Evolutionary conservation across 768 basidiomycete genomes (phyloP), one percentile per base, ranked within the genome.

Genomic region (Mycena metata): DNA sequence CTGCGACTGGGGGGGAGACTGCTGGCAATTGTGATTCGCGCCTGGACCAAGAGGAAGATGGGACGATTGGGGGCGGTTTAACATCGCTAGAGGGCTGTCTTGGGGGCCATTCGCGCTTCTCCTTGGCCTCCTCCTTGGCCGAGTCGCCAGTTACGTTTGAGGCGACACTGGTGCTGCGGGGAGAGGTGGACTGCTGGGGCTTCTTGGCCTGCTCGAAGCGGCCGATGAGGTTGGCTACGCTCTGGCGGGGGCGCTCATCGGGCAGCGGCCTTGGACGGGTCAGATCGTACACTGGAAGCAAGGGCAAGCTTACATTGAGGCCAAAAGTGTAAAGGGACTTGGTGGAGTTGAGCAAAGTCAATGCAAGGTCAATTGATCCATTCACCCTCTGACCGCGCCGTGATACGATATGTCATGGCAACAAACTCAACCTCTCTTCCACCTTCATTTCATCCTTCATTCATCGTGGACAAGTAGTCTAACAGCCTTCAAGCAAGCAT

Each of bases 211-310:
- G 92, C 79, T 96, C 94, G 72, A 96, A 96, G 66, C 91, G 88
- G 58, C 94, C 94, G 75, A 96, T 96, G 81, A 96, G 90, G 77
- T 95, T 96, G 70, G 94, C 94, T 54, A 96, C 94, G 74, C 91
- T 93, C 77, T 88, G 88, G 67, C 94, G 91, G 55, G 94, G 93
- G 76, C 91, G 88, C 82, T 96, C 94, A 84, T 95, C 94, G 79
- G 94, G 93, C 69, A 94, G 81, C 62, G 92, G 91, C 94, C 93
- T 95, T 51, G 23, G 41, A 41, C 43, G 47, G 52, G 43, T 51
- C n/a, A 60, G 61, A 36, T 13, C 30, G 49, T 24, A 33, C 49
- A 70, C 66, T 54, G 74, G 70, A 54, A 36, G 43, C 60, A 65
- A 55, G 72, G 69, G 64, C 49, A 41, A 50, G 49, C 66, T 66